Evolutionary conservation across 805 yeast genomes (phyloP), one percentile per base, ranked within the genome.

Genomic region (Candida succiphila): DNA sequence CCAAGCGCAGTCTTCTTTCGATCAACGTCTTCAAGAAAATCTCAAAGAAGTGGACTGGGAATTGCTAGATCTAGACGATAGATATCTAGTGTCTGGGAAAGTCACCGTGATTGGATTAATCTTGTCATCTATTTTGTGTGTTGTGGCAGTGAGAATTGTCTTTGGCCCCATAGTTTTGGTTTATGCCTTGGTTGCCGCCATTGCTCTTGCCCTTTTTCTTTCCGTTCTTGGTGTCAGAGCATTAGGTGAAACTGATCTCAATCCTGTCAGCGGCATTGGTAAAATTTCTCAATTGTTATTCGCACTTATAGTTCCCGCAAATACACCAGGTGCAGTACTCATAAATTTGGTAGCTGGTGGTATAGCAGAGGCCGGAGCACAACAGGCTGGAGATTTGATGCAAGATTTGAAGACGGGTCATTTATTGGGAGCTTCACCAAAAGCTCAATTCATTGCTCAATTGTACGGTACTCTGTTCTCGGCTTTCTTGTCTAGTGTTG

Each of bases 311-410:
- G 69, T 87, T 18, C 95, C 95, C 0, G 63, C 65, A 22, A 54
- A 63, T 29, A 82, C 78, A 37, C 94, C 94, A 1, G 87, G 94
- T 2, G 73, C 86, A 9, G 85, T 92, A 5, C 60, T 89, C 27
- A 75, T 86, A 29, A 92, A 89, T 51, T 62, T 89, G 31, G 81
- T 89, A 2, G 95, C 96, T 4, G 98, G 98, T 14, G 98, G 96
- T 12, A 78, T 89, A 27, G 94, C 97, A 2, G 98, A 89, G 60
- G 96, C 97, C 0, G 97, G 97, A 7, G 96, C 98, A 3, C 97
- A 92, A 60, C 98, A 89, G 58, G 96, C 97, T 2, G 97, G 98
- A 21, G 98, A 89, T 58, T 65, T 89, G 50, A 84, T 92, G 95
- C 98, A 89, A 61, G 97, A 92, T 58, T 65, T 89, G 45, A 92